Conservation (phyloP, 2,329 filamentous ascomycete species). For the Sclerotinia borealis region DNA sequence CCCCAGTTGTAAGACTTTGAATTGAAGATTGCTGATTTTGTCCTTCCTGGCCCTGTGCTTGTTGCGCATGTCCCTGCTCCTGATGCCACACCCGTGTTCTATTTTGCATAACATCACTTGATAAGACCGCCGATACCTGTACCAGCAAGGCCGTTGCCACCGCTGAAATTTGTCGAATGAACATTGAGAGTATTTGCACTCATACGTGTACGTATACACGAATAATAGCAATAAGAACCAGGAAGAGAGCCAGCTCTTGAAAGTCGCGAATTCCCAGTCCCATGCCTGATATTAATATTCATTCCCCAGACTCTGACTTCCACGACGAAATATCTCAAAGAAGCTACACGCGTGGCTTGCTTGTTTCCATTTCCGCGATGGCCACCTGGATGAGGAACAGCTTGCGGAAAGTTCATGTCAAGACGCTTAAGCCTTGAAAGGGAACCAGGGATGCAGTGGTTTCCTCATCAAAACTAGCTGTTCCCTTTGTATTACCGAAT, state of each 20-base stretch:
- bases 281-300: not conserved
- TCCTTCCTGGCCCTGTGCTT: not conserved
- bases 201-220: constrained; percentile 1
- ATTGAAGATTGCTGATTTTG: not conserved
- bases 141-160: constrained; percentile 11
- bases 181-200: not conserved
- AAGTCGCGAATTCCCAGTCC: not conserved
- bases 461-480: not conserved
- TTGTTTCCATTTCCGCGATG: not conserved
- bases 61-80: not conserved
- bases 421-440: not conserved
- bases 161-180: constrained; percentile 5
- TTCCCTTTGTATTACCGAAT: not conserved
- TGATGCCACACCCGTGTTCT: not conserved
- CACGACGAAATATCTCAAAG: not conserved
- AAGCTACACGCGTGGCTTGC: not conserved
- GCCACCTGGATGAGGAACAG: not conserved
- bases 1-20: too few species aligned
- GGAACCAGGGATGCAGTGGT: not conserved
- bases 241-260: constrained; percentile 5
- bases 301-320: not conserved
- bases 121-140: not conserved
- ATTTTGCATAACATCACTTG: not conserved
- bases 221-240: not conserved
- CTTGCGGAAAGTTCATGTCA: not conserved